phyloP scores from a whole-genome alignment of 345 rosid genomes.

The Microthlaspi erraticum region DNA sequence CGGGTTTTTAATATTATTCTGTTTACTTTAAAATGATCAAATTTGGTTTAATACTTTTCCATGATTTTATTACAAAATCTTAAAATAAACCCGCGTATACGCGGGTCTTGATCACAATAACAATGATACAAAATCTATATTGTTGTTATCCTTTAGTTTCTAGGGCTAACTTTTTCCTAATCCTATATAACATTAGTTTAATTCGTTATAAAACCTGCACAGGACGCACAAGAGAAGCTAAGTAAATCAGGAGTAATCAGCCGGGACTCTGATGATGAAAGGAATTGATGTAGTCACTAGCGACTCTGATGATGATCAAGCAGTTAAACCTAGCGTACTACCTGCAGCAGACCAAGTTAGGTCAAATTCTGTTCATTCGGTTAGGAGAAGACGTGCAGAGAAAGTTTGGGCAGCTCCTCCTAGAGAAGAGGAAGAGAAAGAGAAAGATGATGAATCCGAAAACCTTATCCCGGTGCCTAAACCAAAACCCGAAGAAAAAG shows the following conservation, averaged over 20 bases:
- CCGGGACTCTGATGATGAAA: background rate
- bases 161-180: background rate
- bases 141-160: constrained; percentile 1
- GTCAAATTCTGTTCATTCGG: constrained; percentile 18
- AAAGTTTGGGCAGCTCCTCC: constrained; percentile 26
- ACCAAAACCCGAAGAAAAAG: constrained; percentile 18
- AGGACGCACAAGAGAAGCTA: too few species aligned
- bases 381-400: constrained; percentile 33
- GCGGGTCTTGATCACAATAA: too few species aligned
- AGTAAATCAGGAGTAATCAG: too few species aligned
- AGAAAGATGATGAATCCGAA: constrained; percentile 19
- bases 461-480: background rate
- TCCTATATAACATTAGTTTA: background rate
- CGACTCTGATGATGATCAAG: constrained; percentile 25
- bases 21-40: too few species aligned
- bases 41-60: too few species aligned
- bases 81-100: too few species aligned
- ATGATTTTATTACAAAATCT: too few species aligned
- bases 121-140: background rate
- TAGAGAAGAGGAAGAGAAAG: constrained; percentile 1
- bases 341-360: background rate
- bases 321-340: constrained; percentile 1
- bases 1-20: too few species aligned
- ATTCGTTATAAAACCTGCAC: background rate
- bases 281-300: constrained; percentile 2